Evolutionary conservation across 1,284 basidiomycete species (phyloP), one percentile per base, ranked within the genome.

Genomic region (Bondarzewia mesenterica): DNA sequence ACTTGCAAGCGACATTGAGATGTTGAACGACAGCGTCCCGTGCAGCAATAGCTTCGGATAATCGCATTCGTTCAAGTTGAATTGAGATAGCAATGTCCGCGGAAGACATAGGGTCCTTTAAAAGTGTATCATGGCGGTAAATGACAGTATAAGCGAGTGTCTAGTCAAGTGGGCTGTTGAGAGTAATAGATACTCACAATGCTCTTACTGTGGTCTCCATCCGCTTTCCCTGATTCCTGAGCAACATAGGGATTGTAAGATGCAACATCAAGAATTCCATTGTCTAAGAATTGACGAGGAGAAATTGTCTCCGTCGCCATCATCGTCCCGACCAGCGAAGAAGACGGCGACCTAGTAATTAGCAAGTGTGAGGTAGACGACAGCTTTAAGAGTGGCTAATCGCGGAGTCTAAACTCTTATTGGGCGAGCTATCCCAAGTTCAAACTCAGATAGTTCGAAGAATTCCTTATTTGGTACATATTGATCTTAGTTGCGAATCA

Each of bases 1-100:
- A 78, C 21, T 67, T 62, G 57, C 80, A 83, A 2, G 81, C 82
- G 39, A 77, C 73, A 23, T 73, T 69, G n/a, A 88, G 72, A 23
- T 74, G 77, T 36, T 73, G 62, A 1, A 83, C 74, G n/a, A 74
- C 75, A 29, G 71, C 73, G 58, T 88, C 85, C 38, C 85, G 76
- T 23, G 84, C 83, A 32, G 64, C 67, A 46, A 81, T 61, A 2
- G 80, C 82, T 56, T 87, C 83, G 15, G 63, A 60, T 2, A 78
- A 71, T 37, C 75, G 76, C 50, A 76, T 55, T 42, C 70, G 70
- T 54, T 85, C 82, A 25, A 78, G 62, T 51, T 79, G 73, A 16
- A 82, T 63, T n/a, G 29, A 32, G 29, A 32, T n/a, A 12, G 29
- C 29, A 32, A n/a, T n/a, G 10, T 32, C 29, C 5, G n/a, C 29